Evolutionary conservation across 345 rosid genomes (phyloP).

Genomic region (Eucalyptus pumila): DNA sequence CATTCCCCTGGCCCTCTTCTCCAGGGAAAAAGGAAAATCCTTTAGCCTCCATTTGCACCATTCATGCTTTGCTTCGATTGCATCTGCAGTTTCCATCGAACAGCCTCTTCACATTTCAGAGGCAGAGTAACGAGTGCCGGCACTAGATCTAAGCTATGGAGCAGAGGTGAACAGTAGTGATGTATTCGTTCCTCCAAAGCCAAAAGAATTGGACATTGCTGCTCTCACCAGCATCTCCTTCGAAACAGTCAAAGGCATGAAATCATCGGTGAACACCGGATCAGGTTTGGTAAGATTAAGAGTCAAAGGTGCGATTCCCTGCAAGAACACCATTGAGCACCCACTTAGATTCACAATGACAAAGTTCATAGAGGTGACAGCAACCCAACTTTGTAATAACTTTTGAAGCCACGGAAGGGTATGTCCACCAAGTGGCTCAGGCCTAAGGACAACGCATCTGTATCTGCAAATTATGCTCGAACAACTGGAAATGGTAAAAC

Average conservation of each 20-base stretch:
- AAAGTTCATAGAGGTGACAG: neutral
- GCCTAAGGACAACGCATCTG: neutral
- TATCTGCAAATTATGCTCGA: neutral
- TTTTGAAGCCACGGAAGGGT: neutral
- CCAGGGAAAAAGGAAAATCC: neutral
- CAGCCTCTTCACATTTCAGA: neutral
- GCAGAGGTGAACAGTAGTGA: conserved; percentile 50
- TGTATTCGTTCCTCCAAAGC: conserved; percentile 93
- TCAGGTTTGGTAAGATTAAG: conserved; percentile 72
- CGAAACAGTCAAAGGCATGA: conserved; percentile 58
- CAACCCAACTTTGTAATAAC: rapidly evolving
- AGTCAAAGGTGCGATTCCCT: conserved; percentile 88
- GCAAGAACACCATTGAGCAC: neutral
- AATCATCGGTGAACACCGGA: conserved; percentile 47
- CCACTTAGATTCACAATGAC: neutral
- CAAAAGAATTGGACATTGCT: conserved; percentile 87
- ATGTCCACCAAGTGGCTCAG: neutral
- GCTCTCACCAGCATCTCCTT: conserved; percentile 56
- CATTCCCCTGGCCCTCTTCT: neutral
- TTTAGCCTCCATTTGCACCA: neutral
- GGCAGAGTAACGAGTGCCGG: neutral
- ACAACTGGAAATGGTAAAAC: neutral
- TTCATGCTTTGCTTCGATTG: neutral
- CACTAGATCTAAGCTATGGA: neutral
- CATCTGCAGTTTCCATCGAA: neutral